Base-by-base conservation (phyloP, 1,284 basidiomycete genomes). In the Tilletia indica region DNA sequence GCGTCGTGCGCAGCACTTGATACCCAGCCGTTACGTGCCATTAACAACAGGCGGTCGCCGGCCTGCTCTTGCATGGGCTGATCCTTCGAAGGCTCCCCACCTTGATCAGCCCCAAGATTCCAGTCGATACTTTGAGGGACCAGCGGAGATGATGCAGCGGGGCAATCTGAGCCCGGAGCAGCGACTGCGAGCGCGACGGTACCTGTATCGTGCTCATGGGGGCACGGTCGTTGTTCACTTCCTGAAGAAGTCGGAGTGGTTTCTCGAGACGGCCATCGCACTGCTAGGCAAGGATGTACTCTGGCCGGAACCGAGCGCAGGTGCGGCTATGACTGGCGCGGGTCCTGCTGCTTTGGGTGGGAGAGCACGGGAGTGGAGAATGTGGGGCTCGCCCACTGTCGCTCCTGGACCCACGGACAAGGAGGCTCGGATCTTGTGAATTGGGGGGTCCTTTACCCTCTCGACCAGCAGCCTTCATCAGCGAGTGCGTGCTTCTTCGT, bases 241-340 rank as follows among this genome's bases (percentile, higher is more conserved):
- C 83, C 91, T 98, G 86, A 99, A 98, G 89, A 92, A 93, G 84
- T 90, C 93, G 78, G 91, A 93, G 86, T 99, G 95, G 96, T 98
- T 93, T 85, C 85, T 93, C 76, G 96, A 99, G 86, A 93, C 96
- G 0, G 92, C 93, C 16, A 85, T 94, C 19, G 94, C 93, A 25
- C 86, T 98, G 25, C 87, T 97, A 39, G 93, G 93, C 51, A 89
- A 90, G 61, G 61, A 64, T 21, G 61, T 39, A 4, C 61, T 64
- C 12, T 64, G 61, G 58, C 58, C 58, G 11, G 58, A 34, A 34
- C 8, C 58, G 9, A 63, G 38, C 38, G 58, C 58, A 14, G 58
- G 58, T 36, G 58, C 58, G n/a, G n/a, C 58, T 1, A 31, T 2
- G 25, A 31, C 25, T 31, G 25, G 25, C 25, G 25, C 25, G 25